These are phyloP conservation scores for Areca catechu DNA, from an alignment of 176 grass and related monocot genomes.

Conservation along the genomic window DNA sequence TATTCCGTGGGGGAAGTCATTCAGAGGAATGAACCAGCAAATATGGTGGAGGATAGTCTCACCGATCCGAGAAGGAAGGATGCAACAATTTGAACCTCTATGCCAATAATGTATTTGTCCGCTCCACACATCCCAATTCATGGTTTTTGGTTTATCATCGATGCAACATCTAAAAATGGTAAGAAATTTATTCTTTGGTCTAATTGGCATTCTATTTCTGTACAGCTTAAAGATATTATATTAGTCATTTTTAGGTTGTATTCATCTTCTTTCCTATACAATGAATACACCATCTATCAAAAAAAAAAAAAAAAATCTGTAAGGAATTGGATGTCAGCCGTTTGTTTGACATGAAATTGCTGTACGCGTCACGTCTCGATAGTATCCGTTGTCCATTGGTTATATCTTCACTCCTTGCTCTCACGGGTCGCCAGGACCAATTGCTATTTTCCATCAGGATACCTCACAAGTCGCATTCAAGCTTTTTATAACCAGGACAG, in stretches of 20 bases:
- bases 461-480: background rate
- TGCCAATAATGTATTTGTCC: constrained; percentile 47
- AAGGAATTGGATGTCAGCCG: background rate
- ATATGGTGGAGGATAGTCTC: constrained; percentile 36
- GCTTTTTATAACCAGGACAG: background rate
- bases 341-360: background rate
- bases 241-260: no score
- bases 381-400: background rate
- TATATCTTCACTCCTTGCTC: background rate
- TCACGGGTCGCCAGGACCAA: background rate
- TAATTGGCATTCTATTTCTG: no score
- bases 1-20: no score
- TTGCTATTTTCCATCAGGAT: background rate
- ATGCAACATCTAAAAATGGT: no score
- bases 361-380: background rate
- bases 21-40: background rate
- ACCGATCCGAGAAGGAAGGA: constrained; percentile 49
- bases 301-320: no score
- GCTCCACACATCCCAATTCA: constrained; percentile 58
- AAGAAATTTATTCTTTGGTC: no score
- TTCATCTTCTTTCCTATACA: no score
- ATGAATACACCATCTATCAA: constrained; percentile 90
- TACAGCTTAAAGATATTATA: no score
- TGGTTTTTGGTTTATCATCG: constrained; percentile 63
- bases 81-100: constrained; percentile 37